Conservation (phyloP, 2,329 filamentous ascomycete species). For the Ceratocystis lukuohia region DNA sequence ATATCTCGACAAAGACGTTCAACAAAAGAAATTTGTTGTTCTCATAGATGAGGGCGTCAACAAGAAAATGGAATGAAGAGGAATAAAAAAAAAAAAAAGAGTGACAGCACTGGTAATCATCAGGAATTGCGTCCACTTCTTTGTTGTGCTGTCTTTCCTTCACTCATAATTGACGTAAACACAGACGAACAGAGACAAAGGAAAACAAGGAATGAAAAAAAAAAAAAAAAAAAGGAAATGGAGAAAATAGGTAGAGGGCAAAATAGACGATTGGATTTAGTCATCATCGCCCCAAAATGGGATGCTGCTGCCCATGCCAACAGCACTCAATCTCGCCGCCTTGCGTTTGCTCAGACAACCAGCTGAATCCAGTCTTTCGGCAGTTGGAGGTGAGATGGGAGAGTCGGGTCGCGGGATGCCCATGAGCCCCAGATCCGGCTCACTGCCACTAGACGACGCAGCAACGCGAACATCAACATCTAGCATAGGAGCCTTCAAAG, state of each 20-base stretch:
- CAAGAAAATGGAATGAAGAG: neutral
- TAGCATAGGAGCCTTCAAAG: slow-evolving; percentile 21
- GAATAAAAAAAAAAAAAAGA: neutral
- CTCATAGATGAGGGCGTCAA: neutral
- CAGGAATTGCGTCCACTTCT: neutral
- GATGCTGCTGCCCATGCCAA: slow-evolving; percentile 26
- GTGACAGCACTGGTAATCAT: neutral
- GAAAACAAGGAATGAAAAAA: slow-evolving; percentile 5
- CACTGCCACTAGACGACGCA: slow-evolving; percentile 8
- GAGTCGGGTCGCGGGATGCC: slow-evolving; percentile 31
- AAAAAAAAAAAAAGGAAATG: neutral
- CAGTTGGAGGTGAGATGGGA: slow-evolving; percentile 22
- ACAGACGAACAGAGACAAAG: neutral
- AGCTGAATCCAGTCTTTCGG: slow-evolving; percentile 22
- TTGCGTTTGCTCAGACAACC: slow-evolving; percentile 25
- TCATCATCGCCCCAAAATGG: slow-evolving; percentile 34
- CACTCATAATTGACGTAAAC: slow-evolving; percentile 9
- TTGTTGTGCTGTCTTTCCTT: slow-evolving; percentile 4
- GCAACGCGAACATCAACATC: slow-evolving; percentile 12
- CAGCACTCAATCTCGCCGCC: slow-evolving; percentile 32
- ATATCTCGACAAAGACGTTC: neutral
- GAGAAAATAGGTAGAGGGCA: neutral
- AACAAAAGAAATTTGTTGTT: neutral
- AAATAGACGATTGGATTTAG: slow-evolving; percentile 18
- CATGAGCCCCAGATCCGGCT: slow-evolving; percentile 1